Evolutionary conservation across 2,329 filamentous ascomycete genomes (phyloP), one percentile per base, ranked within the genome.

Genomic region (Aspergillus ustus): DNA sequence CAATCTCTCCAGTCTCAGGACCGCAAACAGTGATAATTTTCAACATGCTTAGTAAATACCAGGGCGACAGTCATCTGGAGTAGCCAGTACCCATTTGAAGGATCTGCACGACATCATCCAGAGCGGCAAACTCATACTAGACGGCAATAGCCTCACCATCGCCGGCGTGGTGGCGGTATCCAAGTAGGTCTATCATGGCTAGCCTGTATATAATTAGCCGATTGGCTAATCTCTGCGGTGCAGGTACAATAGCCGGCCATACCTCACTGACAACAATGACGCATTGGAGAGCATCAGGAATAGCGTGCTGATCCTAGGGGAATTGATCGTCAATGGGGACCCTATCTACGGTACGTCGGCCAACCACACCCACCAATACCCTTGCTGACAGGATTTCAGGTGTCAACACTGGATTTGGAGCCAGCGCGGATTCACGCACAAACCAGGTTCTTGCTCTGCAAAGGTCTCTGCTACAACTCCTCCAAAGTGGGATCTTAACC

Each of bases 351-450:
- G 62, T 64, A 25, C 6, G 29, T 34, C 11, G 17, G 11, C 11
- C 5, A 15, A 29, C 8, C 29, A 31, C 9, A 31, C 29, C 52
- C 46, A n/a, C 45, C 17, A 15, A n/a, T 13, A n/a, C 31, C 9
- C 29, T 31, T 37, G 29, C n/a, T n/a, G n/a, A n/a, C n/a, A n/a
- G n/a, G n/a, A n/a, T n/a, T 22, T 43, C 22, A 71, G 86, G 86
- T n/a, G 85, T 89, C 50, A 90, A 87, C 66, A 90, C 88, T 0
- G 87, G 87, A 7, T 89, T 89, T 64, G 88, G 88, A 7, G 87
- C 87, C 28, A 87, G 83, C 57, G 88, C 88, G 15, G 85, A 89
- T 69, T 81, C 82, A 0, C 80, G 86, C 8, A 89, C 85, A 0
- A 75, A 79, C 6, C 71, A 83, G 25, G 73, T 82, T 31, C 66